phyloP scores from a whole-genome alignment of 371 early-diverging fungal genomes.

The Batkoa obscura region DNA sequence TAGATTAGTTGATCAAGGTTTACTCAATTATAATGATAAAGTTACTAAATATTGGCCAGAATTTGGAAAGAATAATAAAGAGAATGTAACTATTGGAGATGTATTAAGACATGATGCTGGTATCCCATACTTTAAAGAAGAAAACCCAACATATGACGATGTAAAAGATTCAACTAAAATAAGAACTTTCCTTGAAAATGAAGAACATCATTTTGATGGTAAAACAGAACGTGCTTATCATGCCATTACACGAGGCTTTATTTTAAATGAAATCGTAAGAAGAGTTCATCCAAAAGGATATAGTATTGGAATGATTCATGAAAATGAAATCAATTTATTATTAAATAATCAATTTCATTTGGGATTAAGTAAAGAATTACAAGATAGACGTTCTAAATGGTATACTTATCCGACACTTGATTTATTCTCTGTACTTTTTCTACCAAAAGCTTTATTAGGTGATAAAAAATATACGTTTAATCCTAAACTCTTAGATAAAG shows the following conservation, averaged over 20 bases:
- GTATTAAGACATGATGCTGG: conserved; percentile 43
- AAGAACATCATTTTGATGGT: conserved; percentile 42
- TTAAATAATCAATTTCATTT: conserved; percentile 28
- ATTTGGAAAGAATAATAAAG: conserved; percentile 49
- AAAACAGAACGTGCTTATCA: conserved; percentile 31
- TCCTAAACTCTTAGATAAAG: neutral
- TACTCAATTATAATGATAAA: conserved; percentile 27
- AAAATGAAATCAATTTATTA: conserved; percentile 22
- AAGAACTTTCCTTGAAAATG: conserved; percentile 25
- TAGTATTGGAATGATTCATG: conserved; percentile 31
- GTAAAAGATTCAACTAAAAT: conserved; percentile 11
- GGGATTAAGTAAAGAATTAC: neutral
- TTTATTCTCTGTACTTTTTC: neutral
- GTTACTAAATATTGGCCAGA: conserved; percentile 53
- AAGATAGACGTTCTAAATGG: neutral
- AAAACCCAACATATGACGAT: conserved; percentile 12
- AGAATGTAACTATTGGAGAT: conserved; percentile 37
- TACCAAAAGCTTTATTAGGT: neutral
- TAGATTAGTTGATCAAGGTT: conserved; percentile 32
- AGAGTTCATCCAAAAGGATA: conserved; percentile 29
- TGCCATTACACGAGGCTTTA: conserved; percentile 45
- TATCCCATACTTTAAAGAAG: conserved; percentile 27
- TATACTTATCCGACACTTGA: neutral
- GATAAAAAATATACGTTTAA: neutral
- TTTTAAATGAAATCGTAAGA: conserved; percentile 42